Percentiles rank a stretch among this genome's conserved stretches.
Conservation (phyloP, 257 asterid genomes). For the Paulownia fortunei region DNA sequence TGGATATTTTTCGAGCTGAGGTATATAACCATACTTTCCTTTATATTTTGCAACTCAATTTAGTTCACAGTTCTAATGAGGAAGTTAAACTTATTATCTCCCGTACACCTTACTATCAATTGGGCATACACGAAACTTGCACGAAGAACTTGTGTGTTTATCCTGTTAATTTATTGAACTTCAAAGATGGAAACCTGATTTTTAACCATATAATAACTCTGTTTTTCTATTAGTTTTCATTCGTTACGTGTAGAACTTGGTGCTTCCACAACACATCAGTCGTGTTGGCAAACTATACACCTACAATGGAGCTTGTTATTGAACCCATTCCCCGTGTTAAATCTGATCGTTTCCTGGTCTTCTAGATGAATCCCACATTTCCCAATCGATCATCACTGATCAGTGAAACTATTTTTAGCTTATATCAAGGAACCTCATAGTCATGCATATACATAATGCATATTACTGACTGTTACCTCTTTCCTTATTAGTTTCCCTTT, state of each 20-base stretch:
- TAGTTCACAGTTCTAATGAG: background rate
- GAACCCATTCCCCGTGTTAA: too few relatives aligned
- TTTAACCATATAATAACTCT: too few relatives aligned
- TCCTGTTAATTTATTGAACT: background rate
- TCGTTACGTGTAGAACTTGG: too few relatives aligned
- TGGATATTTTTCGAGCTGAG: conserved; percentile 76
- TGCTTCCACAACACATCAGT: too few relatives aligned
- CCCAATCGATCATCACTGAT: too few relatives aligned
- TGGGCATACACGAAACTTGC: background rate
- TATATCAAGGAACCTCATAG: background rate
- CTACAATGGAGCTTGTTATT: too few relatives aligned
- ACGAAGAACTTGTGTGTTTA: background rate
- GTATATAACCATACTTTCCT: conserved; percentile 26
- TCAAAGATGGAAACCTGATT: background rate
- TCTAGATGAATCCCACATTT: too few relatives aligned
- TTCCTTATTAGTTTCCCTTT: background rate
- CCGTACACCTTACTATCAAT: background rate
- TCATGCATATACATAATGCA: background rate
- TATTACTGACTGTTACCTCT: background rate
- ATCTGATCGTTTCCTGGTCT: too few relatives aligned
- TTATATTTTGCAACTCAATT: background rate
- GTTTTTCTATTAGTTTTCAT: too few relatives aligned
- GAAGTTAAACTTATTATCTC: too few relatives aligned
- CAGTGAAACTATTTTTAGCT: too few relatives aligned
- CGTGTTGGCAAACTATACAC: too few relatives aligned